phyloP scores from a whole-genome alignment of 495 filamentous ascomycete genomes.

The Geopyxis carbonaria region DNA sequence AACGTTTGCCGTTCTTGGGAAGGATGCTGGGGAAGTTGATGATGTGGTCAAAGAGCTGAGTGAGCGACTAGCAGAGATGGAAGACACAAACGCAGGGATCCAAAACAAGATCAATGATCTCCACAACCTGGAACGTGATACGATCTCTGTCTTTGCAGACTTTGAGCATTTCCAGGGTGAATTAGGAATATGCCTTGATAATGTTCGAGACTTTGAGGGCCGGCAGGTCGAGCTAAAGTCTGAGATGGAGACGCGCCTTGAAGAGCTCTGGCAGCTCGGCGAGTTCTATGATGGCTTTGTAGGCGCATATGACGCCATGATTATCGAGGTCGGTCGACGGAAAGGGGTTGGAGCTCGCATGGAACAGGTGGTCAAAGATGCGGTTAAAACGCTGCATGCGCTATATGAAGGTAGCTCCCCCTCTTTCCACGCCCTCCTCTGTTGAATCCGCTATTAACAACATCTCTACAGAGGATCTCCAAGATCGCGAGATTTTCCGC shows the following conservation, averaged over 20 bases:
- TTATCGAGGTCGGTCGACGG: constrained; percentile 65
- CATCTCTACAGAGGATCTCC: constrained; percentile 36
- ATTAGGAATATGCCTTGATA: constrained; percentile 49
- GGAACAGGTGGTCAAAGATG: constrained; percentile 53
- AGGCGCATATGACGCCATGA: constrained; percentile 62
- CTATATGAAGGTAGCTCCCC: constrained; percentile 39
- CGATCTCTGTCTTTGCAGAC: constrained; percentile 42
- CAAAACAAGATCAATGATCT: constrained; percentile 39
- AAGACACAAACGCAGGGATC: constrained; percentile 42
- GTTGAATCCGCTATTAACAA: neutral
- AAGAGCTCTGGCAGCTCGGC: constrained; percentile 54
- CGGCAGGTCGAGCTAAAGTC: constrained; percentile 61
- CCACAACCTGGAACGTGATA: constrained; percentile 31
- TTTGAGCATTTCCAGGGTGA: constrained; percentile 51
- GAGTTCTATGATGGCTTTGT: constrained; percentile 71
- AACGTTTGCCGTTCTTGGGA: constrained; percentile 64
- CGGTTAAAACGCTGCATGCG: constrained; percentile 55
- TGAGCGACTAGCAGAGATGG: constrained; percentile 59
- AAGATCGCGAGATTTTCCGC: constrained; percentile 60
- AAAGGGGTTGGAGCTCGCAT: constrained; percentile 53
- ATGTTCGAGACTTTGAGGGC: constrained; percentile 50
- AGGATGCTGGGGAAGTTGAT: constrained; percentile 73
- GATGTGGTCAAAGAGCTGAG: constrained; percentile 77
- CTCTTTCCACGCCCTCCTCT: neutral
- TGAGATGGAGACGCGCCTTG: constrained; percentile 46